These are phyloP conservation scores for Actinidia chinensis DNA, from an alignment of 179 eudicot genomes.

Conservation along the genomic window DNA sequence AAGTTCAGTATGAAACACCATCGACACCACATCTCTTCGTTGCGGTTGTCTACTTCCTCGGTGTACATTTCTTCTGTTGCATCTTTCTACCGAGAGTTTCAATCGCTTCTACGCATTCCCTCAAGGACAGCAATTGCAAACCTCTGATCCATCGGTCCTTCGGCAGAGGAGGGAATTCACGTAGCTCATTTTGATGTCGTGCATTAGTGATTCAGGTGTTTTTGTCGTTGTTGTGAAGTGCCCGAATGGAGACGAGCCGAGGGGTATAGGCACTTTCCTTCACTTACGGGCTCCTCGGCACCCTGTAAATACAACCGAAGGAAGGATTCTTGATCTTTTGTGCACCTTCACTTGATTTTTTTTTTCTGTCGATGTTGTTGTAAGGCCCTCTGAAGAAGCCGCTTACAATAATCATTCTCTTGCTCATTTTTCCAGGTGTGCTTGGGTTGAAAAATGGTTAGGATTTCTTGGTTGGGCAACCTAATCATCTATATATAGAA, in stretches of 20 bases:
- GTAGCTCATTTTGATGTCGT: not conserved
- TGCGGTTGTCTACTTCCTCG: not conserved
- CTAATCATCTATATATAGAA: no score
- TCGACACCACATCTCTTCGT: not conserved
- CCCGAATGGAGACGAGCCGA: not conserved
- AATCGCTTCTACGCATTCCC: not conserved
- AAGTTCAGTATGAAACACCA: conserved; percentile 4
- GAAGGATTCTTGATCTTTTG: not conserved
- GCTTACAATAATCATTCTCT: not conserved
- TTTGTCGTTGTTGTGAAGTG: not conserved
- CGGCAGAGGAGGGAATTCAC: not conserved
- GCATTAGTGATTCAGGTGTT: not conserved
- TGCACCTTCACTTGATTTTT: not conserved
- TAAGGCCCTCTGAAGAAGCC: not conserved
- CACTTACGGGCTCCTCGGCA: not conserved
- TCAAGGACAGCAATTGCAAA: not conserved
- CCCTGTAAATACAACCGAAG: not conserved
- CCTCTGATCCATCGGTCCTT: not conserved
- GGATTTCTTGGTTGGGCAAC: not conserved
- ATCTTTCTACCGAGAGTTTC: not conserved
- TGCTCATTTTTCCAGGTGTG: not conserved
- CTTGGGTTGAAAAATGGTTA: not conserved
- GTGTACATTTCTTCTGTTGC: not conserved
- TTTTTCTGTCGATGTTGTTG: not conserved
- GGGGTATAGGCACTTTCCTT: not conserved